These are phyloP conservation scores for Oligophagozyma castellii DNA, from an alignment of 1,139 yeast genomes.

Conservation along the genomic window DNA sequence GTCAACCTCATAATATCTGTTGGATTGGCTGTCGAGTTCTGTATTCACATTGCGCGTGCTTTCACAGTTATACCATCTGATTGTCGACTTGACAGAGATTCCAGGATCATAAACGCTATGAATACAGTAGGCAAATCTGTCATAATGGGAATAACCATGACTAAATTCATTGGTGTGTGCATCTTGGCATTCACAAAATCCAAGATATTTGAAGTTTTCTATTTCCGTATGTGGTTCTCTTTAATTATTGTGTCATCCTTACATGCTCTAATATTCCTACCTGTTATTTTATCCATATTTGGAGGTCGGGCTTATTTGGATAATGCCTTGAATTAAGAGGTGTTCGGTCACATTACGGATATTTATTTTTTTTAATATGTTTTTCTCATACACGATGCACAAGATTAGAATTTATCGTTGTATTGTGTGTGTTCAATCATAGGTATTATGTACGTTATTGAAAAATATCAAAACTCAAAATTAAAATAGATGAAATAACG, in stretches of 20 bases:
- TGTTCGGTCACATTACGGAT: no score
- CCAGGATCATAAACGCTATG: conserved; percentile 41
- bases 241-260: conserved; percentile 62
- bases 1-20: conserved; percentile 83
- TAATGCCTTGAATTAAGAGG: no score
- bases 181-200: conserved; percentile 80
- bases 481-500: no score
- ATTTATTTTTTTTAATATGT: no score
- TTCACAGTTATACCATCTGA: conserved; percentile 36
- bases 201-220: conserved; percentile 78
- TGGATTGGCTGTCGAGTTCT: conserved; percentile 88
- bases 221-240: conserved; percentile 92
- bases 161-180: conserved; percentile 76
- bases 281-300: conserved; percentile 49
- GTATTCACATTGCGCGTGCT: conserved; percentile 75
- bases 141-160: conserved; percentile 76
- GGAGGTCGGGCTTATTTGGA: conserved; percentile 36
- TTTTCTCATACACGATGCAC: no score
- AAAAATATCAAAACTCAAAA: no score
- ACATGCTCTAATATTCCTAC: conserved; percentile 68
- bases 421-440: no score
- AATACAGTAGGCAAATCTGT: conserved; percentile 76
- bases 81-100: conserved; percentile 22
- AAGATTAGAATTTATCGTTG: no score
- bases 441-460: no score